Conservation (phyloP, 305 asterid species). For the Fraxinus baroniana region DNA sequence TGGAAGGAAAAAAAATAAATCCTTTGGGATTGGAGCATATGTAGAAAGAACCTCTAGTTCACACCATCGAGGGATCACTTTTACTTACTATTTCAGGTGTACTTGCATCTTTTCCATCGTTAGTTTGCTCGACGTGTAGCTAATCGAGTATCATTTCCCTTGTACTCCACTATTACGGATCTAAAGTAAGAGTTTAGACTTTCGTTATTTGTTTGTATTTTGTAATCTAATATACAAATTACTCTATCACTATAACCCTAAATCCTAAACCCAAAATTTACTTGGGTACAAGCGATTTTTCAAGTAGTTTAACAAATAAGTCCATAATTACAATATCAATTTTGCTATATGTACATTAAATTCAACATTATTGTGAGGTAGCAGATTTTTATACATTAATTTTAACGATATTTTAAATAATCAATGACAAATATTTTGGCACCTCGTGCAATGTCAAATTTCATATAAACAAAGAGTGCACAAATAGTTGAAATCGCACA, state of each 20-base stretch:
- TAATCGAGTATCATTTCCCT: not conserved
- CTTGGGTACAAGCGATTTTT: too few relatives aligned
- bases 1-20: too few relatives aligned
- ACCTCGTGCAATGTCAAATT: too few relatives aligned
- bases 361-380: too few relatives aligned
- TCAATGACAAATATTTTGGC: too few relatives aligned
- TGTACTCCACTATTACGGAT: not conserved
- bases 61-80: not conserved
- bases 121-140: not conserved
- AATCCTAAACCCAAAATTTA: not conserved
- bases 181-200: not conserved
- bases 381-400: too few relatives aligned
- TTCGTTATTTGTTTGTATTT: not conserved
- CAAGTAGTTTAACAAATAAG: not conserved
- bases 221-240: not conserved
- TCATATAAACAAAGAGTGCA: too few relatives aligned
- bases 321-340: not conserved
- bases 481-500: too few relatives aligned
- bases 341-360: too few relatives aligned
- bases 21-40: not conserved
- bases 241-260: not conserved
- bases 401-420: too few relatives aligned
- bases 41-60: not conserved
- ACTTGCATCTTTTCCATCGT: not conserved
- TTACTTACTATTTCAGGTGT: not conserved